Percentiles rank a stretch among this genome's conserved stretches.
Conservation (phyloP, 2,329 filamentous ascomycete species). For the Talaromyces sp. region DNA sequence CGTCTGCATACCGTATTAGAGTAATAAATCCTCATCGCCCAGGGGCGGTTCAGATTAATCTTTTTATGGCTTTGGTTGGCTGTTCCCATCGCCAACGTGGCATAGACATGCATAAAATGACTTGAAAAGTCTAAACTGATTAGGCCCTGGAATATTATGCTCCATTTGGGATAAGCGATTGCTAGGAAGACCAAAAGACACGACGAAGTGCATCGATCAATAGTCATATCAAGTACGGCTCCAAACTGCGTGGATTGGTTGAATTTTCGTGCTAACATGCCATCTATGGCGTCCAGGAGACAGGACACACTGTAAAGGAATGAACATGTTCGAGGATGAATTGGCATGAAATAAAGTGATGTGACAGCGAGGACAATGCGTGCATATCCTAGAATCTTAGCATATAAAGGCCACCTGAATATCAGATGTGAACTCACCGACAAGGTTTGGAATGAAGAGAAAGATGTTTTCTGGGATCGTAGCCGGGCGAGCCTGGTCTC, state of each 20-base stretch:
- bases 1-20: constrained; percentile 74
- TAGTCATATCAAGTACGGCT: constrained; percentile 97
- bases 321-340: constrained; percentile 91
- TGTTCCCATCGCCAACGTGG: constrained; percentile 82
- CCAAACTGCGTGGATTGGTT: constrained; percentile 94
- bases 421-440: background rate
- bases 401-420: background rate
- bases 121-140: constrained; percentile 91
- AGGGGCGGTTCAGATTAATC: constrained; percentile 80
- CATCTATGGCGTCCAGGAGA: constrained; percentile 90
- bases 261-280: constrained; percentile 77
- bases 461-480: background rate
- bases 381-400: constrained; percentile 58
- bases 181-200: constrained; percentile 92
- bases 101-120: constrained; percentile 99
- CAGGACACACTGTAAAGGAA: constrained; percentile 84
- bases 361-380: constrained; percentile 78
- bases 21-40: constrained; percentile 91
- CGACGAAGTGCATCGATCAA: constrained; percentile 91
- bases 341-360: constrained; percentile 97
- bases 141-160: constrained; percentile 87
- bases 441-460: constrained; percentile 7
- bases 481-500: background rate
- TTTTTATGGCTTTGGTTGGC: constrained; percentile 86
- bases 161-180: constrained; percentile 89